Evolutionary conservation across 2,329 filamentous ascomycete genomes (phyloP).

Genomic region (Pseudogymnoascus sp.): DNA sequence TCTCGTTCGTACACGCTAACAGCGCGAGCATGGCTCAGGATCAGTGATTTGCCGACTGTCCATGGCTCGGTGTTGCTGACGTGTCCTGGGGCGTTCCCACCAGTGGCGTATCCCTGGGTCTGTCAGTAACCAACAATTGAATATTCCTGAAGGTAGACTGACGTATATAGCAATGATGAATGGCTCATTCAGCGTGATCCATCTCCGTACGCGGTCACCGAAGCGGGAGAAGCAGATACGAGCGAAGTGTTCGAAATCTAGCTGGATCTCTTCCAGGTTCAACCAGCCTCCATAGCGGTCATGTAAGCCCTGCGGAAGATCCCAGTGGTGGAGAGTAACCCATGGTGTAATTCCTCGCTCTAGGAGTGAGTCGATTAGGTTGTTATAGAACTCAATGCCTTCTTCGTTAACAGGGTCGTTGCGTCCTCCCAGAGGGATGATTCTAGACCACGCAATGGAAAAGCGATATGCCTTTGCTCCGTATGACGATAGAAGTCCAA

Average conservation of each 20-base stretch:
- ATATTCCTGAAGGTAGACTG: conserved; percentile 8
- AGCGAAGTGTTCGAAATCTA: conserved; percentile 37
- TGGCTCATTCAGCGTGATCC: conserved; percentile 39
- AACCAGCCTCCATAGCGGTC: conserved; percentile 36
- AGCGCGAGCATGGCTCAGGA: conserved; percentile 24
- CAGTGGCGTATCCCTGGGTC: conserved; percentile 20
- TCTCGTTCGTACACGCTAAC: conserved; percentile 21
- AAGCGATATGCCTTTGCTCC: conserved; percentile 37
- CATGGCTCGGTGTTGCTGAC: conserved; percentile 25
- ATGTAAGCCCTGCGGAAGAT: conserved; percentile 32
- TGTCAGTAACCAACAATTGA: not conserved
- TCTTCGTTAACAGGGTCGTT: conserved; percentile 40
- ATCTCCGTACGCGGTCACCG: conserved; percentile 32
- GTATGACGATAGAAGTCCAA: conserved; percentile 33
- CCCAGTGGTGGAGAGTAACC: conserved; percentile 40
- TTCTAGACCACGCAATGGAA: conserved; percentile 42
- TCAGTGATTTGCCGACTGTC: conserved; percentile 24
- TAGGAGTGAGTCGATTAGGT: conserved; percentile 39
- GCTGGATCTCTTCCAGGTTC: conserved; percentile 23
- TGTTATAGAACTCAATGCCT: conserved; percentile 42
- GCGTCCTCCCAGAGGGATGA: conserved; percentile 40
- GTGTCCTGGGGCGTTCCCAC: conserved; percentile 23
- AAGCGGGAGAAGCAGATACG: conserved; percentile 33
- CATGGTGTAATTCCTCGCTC: conserved; percentile 38
- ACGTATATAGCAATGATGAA: conserved; percentile 27